Evolutionary conservation across 1,284 basidiomycete genomes (phyloP).

Genomic region (Erythrobasidium hasegawianum): DNA sequence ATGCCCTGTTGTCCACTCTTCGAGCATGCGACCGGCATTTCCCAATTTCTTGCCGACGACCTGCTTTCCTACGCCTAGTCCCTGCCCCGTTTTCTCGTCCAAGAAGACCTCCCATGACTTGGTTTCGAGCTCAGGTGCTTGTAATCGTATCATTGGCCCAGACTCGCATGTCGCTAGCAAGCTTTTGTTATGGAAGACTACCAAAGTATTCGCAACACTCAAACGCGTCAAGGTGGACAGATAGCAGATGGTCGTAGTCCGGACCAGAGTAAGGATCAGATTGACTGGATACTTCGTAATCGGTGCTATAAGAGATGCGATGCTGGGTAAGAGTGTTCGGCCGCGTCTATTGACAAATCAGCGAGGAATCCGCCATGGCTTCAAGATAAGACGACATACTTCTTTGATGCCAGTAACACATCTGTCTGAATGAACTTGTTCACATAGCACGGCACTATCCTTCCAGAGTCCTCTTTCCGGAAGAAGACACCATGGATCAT

Average conservation of each 20-base stretch:
- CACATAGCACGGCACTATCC: constrained; percentile 47
- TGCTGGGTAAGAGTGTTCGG: constrained; percentile 52
- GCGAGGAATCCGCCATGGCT: no score
- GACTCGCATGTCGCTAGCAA: constrained; percentile 54
- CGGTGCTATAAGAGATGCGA: constrained; percentile 53
- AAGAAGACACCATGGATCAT: constrained; percentile 56
- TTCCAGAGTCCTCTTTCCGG: constrained; percentile 37
- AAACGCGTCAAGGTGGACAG: constrained; percentile 49
- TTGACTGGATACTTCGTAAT: constrained; percentile 48
- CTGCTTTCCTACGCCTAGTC: constrained; percentile 44
- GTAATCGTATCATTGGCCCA: constrained; percentile 53
- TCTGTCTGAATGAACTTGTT: constrained; percentile 51
- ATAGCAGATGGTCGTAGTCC: constrained; percentile 48
- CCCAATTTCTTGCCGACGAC: constrained; percentile 36
- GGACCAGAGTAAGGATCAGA: constrained; percentile 50
- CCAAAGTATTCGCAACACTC: constrained; percentile 54
- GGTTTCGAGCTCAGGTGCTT: constrained; percentile 53
- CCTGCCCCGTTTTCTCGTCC: constrained; percentile 39
- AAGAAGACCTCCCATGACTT: constrained; percentile 50
- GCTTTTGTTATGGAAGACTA: constrained; percentile 52
- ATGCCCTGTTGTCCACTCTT: constrained; percentile 55
- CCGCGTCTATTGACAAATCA: constrained; percentile 45
- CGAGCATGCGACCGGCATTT: constrained; percentile 44
- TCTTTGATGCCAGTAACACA: constrained; percentile 45
- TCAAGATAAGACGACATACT: constrained; percentile 27